phyloP scores from a whole-genome alignment of 371 early-diverging fungal genomes.

The Mortierella sp. region DNA sequence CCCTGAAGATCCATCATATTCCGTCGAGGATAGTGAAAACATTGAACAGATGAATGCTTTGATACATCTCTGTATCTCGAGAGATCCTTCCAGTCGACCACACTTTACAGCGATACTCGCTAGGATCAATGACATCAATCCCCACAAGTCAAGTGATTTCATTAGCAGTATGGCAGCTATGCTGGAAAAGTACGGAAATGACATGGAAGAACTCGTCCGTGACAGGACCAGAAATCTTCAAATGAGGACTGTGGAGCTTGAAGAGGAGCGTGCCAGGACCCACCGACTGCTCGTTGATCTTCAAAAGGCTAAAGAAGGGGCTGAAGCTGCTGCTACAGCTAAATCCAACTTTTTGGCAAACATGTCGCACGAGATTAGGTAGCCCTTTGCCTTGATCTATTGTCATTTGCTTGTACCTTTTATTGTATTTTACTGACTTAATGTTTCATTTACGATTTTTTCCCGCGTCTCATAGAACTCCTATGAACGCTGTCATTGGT shows the following conservation, averaged over 20 bases:
- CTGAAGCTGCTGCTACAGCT: conserved; percentile 66
- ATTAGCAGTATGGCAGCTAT: conserved; percentile 65
- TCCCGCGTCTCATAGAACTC: conserved; percentile 44
- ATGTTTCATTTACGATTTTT: background rate
- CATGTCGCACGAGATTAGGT: conserved; percentile 62
- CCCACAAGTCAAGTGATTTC: conserved; percentile 60
- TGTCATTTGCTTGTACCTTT: background rate
- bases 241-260: conserved; percentile 63
- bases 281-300: conserved; percentile 56
- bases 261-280: conserved; percentile 63
- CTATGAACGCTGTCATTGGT: conserved; percentile 64
- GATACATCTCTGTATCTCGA: conserved; percentile 56
- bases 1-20: conserved; percentile 8
- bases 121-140: conserved; percentile 62
- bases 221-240: conserved; percentile 64
- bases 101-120: conserved; percentile 55
- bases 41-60: conserved; percentile 59
- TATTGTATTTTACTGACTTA: background rate
- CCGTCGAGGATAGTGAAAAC: conserved; percentile 55
- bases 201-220: conserved; percentile 65
- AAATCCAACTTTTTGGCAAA: conserved; percentile 66
- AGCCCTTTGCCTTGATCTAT: background rate
- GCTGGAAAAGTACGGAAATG: conserved; percentile 66
- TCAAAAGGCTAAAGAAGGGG: conserved; percentile 64
- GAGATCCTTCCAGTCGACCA: conserved; percentile 54